These are phyloP conservation scores for Cerioporus squamosus DNA, from an alignment of 1,284 basidiomycete genomes.

Conservation along the genomic window DNA sequence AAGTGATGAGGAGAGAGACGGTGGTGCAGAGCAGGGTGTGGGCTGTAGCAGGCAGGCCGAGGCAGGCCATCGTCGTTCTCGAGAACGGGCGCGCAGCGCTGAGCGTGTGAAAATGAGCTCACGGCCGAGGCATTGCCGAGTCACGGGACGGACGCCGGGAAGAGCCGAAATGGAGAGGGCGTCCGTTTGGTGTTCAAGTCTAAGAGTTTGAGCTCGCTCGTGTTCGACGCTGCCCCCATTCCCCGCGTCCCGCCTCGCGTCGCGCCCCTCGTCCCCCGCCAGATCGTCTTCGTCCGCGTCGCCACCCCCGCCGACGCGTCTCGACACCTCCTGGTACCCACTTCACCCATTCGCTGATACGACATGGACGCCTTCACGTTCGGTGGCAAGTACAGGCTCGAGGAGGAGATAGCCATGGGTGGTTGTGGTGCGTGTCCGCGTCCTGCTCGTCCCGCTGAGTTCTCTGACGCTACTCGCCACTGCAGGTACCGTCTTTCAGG, in stretches of 20 bases:
- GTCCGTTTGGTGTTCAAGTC: constrained; percentile 6
- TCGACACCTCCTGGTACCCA: background rate
- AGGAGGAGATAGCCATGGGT: constrained; percentile 94
- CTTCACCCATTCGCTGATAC: constrained; percentile 3
- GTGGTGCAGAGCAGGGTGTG: no score
- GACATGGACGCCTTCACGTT: constrained; percentile 72
- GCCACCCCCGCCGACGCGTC: constrained; percentile 9
- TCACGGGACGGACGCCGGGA: constrained; percentile 1
- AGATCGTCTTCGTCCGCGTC: constrained; percentile 3
- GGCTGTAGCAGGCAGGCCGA: background rate
- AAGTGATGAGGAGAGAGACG: no score
- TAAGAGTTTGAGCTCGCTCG: background rate
- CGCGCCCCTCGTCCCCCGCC: background rate
- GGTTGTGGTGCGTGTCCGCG: constrained; percentile 74
- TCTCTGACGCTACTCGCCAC: constrained; percentile 8
- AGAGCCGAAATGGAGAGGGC: background rate
- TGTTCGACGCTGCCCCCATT: background rate
- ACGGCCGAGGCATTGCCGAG: background rate
- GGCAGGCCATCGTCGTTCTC: no score
- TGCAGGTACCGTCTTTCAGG: constrained; percentile 89
- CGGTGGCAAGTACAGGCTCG: constrained; percentile 91
- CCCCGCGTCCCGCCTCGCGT: background rate
- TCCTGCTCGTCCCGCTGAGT: constrained; percentile 1
- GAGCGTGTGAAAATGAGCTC: background rate
- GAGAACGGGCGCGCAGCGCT: background rate